These are phyloP conservation scores for Setaria italica DNA, from an alignment of 202 grass and related monocot genomes.

Conservation along the genomic window DNA sequence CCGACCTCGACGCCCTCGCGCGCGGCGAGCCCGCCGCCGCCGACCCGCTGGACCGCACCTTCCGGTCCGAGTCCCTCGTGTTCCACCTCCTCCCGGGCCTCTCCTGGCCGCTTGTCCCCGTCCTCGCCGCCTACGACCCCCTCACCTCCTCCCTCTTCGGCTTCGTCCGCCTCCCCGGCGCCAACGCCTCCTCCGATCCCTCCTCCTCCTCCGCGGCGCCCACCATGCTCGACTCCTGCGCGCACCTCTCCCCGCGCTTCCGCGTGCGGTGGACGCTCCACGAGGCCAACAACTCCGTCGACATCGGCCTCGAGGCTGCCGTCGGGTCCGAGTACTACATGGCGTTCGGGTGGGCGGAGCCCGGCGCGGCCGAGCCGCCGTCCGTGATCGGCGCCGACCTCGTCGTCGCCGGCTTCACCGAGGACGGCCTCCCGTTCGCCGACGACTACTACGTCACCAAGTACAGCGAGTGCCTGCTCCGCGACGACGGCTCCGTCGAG, in stretches of 20 bases:
- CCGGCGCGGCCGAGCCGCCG: constrained; percentile 41
- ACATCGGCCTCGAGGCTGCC: constrained; percentile 77
- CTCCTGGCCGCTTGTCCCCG: constrained; percentile 66
- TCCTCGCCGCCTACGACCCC: constrained; percentile 84
- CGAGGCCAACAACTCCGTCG: constrained; percentile 62
- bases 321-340: constrained; percentile 90
- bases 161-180: constrained; percentile 56
- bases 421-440: constrained; percentile 80
- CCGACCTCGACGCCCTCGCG: constrained; percentile 65
- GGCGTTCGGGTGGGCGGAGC: constrained; percentile 88
- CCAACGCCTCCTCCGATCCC: constrained; percentile 24
- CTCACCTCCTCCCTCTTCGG: constrained; percentile 93
- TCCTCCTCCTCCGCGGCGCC: constrained; percentile 39
- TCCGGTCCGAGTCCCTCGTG: constrained; percentile 61
- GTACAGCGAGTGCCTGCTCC: constrained; percentile 69
- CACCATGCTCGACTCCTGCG: constrained; percentile 86
- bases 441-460: constrained; percentile 89
- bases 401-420: constrained; percentile 72
- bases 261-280: constrained; percentile 90
- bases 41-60: constrained; percentile 67
- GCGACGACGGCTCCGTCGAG: constrained; percentile 57
- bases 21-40: constrained; percentile 48
- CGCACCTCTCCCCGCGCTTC: constrained; percentile 59
- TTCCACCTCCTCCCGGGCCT: constrained; percentile 65
- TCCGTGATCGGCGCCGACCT: constrained; percentile 82